Conservation (phyloP, 768 basidiomycete species). For the Mrakia frigida region DNA sequence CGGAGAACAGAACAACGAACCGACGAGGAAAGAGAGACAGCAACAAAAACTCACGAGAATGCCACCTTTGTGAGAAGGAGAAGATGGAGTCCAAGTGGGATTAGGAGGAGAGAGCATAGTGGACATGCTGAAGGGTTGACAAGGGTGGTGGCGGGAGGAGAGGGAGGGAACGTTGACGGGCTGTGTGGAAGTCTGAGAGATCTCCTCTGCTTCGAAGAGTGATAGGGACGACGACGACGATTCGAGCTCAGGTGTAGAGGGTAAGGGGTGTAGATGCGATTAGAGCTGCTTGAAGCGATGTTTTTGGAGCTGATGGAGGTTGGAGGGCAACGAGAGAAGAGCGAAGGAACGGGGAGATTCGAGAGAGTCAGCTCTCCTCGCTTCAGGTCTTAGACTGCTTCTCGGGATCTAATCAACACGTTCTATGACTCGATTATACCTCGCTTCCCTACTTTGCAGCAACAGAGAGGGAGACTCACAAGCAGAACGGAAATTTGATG, state of each 20-base stretch:
- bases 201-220: not conserved
- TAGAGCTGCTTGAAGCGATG: too few species aligned
- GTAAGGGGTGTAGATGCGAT: not conserved
- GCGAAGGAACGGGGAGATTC: too few species aligned
- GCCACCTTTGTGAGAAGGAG: slow-evolving; percentile 21
- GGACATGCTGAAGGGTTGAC: slow-evolving; percentile 5
- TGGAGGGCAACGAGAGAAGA: too few species aligned
- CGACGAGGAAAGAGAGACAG: not conserved
- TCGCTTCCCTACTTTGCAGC: not conserved
- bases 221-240: not conserved
- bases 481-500: not conserved
- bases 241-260: not conserved
- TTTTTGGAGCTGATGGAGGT: not conserved
- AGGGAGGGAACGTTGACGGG: not conserved
- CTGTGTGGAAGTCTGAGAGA: not conserved
- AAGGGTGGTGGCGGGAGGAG: not conserved
- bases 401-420: too few species aligned
- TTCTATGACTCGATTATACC: too few species aligned
- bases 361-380: too few species aligned
- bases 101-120: not conserved
- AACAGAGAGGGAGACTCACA: not conserved
- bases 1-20: too few species aligned
- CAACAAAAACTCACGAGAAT: slow-evolving; percentile 14
- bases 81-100: not conserved
- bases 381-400: too few species aligned